Evolutionary conservation across 2,329 filamentous ascomycete species (phyloP).

Genomic region (Whalleya microplaca): DNA sequence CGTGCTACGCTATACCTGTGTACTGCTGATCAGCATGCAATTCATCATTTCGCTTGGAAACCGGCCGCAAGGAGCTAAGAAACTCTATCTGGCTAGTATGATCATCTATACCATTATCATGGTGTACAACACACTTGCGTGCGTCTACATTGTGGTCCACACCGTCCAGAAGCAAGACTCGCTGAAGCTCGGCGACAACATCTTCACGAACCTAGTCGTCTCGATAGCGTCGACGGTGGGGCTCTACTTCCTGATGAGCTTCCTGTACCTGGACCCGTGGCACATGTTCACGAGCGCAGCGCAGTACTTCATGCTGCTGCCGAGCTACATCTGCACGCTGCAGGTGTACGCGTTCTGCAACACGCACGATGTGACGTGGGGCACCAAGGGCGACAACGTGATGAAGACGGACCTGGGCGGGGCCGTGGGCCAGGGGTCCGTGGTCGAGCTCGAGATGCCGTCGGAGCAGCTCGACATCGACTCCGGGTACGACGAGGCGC

Average conservation of each 20-base stretch:
- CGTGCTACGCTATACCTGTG: constrained; percentile 80
- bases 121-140: constrained; percentile 90
- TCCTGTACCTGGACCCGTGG: constrained; percentile 97
- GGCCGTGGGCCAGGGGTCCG: constrained; percentile 75
- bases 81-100: constrained; percentile 86
- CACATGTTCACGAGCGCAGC: constrained; percentile 93
- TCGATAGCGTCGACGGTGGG: constrained; percentile 88
- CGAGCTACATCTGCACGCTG: constrained; percentile 92
- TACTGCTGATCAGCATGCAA: constrained; percentile 88
- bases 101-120: constrained; percentile 93
- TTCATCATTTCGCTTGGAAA: constrained; percentile 98
- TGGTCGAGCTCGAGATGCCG: constrained; percentile 96
- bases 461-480: constrained; percentile 98
- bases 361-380: constrained; percentile 98
- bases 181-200: constrained; percentile 75
- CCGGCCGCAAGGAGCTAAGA: constrained; percentile 90
- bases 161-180: constrained; percentile 64
- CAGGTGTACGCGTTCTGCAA: constrained; percentile 99
- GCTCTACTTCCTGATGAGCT: constrained; percentile 94
- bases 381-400: constrained; percentile 97
- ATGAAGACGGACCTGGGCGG: constrained; percentile 90
- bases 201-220: constrained; percentile 94
- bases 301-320: constrained; percentile 92
- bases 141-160: constrained; percentile 84
- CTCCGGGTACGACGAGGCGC: constrained; percentile 93